A percentile compares a stretch with the other conserved stretches of the same genome.
Evolutionary conservation across 2,329 filamentous ascomycete species (phyloP).

Genomic region (Trichoderma hamatum): DNA sequence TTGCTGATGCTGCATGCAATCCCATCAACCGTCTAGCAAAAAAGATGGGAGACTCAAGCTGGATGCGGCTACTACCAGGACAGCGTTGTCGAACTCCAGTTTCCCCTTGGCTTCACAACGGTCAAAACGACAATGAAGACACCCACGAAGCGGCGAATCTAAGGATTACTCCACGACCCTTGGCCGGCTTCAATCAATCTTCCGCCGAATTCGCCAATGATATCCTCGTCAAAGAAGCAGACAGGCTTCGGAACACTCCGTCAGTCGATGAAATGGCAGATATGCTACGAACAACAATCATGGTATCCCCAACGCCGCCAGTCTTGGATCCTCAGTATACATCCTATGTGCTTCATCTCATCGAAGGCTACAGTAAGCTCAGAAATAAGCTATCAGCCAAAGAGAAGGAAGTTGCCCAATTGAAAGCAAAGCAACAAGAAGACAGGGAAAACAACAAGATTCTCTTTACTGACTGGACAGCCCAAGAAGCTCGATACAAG

Average conservation of each 20-base stretch:
- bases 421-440: constrained; percentile 36
- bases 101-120: constrained; percentile 14
- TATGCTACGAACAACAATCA: constrained; percentile 46
- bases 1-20: too few species aligned
- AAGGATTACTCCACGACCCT: not conserved
- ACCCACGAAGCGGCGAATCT: not conserved
- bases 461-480: constrained; percentile 32
- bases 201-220: constrained; percentile 21
- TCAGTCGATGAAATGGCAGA: constrained; percentile 50
- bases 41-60: constrained; percentile 33
- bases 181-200: not conserved
- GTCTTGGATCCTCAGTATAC: constrained; percentile 48
- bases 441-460: constrained; percentile 43
- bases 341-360: constrained; percentile 44
- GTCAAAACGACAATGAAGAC: not conserved
- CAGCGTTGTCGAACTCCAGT: constrained; percentile 32
- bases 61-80: constrained; percentile 35
- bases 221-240: constrained; percentile 29
- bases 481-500: constrained; percentile 34
- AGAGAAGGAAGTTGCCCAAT: constrained; percentile 43
- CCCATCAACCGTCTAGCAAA: not conserved
- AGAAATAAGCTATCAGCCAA: constrained; percentile 40
- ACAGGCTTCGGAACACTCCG: constrained; percentile 45
- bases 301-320: constrained; percentile 41
- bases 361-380: constrained; percentile 43